Evolutionary conservation across 257 asterid genomes (phyloP).

Genomic region (Asclepias syriaca): DNA sequence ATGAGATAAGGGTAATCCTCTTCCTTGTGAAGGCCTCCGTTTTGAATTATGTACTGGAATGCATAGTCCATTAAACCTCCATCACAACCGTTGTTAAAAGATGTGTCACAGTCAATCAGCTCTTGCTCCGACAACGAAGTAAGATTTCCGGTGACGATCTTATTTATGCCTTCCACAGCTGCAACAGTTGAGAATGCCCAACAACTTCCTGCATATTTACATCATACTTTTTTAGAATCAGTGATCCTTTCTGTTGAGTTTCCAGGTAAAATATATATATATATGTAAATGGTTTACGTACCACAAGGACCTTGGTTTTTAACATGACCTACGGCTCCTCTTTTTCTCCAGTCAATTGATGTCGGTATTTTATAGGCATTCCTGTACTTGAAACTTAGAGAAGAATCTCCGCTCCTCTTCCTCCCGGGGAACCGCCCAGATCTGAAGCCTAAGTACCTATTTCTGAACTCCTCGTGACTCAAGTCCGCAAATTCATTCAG

Average conservation of each 20-base stretch:
- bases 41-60: slow-evolving; percentile 25
- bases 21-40: slow-evolving; percentile 38
- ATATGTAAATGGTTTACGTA: slow-evolving; percentile 11
- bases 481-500: slow-evolving; percentile 59
- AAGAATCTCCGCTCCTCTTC: slow-evolving; percentile 21
- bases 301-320: slow-evolving; percentile 75
- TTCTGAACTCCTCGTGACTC: slow-evolving; percentile 66
- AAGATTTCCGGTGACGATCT: slow-evolving; percentile 32
- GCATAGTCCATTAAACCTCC: slow-evolving; percentile 44
- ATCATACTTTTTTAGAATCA: no score
- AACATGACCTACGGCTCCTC: slow-evolving; percentile 56
- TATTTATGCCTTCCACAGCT: slow-evolving; percentile 46
- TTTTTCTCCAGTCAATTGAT: slow-evolving; percentile 65
- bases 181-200: slow-evolving; percentile 59
- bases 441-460: slow-evolving; percentile 44
- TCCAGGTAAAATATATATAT: no score
- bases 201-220: slow-evolving; percentile 35
- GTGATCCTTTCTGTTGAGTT: no score
- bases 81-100: slow-evolving; percentile 34
- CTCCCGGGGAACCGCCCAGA: slow-evolving; percentile 22
- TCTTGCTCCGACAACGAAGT: slow-evolving; percentile 37
- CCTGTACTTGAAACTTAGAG: slow-evolving; percentile 36
- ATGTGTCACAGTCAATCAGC: slow-evolving; percentile 36
- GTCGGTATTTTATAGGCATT: slow-evolving; percentile 39
- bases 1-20: slow-evolving; percentile 38